Base-by-base conservation (phyloP, 176 grass and related monocot genomes). In the Poa pratensis region DNA sequence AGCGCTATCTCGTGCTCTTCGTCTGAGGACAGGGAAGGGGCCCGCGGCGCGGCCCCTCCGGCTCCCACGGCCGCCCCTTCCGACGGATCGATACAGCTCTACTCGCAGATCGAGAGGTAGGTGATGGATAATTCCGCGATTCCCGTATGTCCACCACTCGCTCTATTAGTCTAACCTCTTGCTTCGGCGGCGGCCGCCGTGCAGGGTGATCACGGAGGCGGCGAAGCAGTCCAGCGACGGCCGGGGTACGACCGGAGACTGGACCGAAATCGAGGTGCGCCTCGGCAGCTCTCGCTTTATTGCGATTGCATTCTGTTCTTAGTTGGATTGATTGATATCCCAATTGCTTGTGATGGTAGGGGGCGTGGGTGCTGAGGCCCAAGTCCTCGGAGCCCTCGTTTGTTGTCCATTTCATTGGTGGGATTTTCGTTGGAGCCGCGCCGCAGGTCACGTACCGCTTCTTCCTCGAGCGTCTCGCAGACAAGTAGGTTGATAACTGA, bases 31-130 rank as follows among this genome's bases (percentile, higher is more conserved):
- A 52, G 32, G 34, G 85, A 91, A 16, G 18, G 60, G 14, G 0
- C 85, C 30, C 85, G 76, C 61, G 49, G 34, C 22, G 39, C 66
- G 0, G 6, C 30, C 3, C 73, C 79, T 26, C 24, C 79, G 3
- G 5, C 79, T 20, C 32, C 63, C 43, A 13, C 62, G 35, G 23
- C 88, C 5, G 65, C 89, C 32, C 80, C 89, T 18, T 75, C 75
- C 2, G 84, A 90, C 20, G 83, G 90, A 27, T 94, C 89, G 66
- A 94, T 99, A 87, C 91, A 96, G 82, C 80, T 99, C 78, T 99
- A 99, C 43, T 96, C 96, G 52, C 93, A 96, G 84, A 99, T 99
- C 55, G 96, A 99, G 84, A 96, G 65, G 96, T 96, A 86, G 61
- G 60, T 39, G 35, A 48, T 39, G 40, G 5, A 8, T 20, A 37